Base-by-base conservation (phyloP, 2,329 filamentous ascomycete genomes). In the Herpotrichia juniperi region DNA sequence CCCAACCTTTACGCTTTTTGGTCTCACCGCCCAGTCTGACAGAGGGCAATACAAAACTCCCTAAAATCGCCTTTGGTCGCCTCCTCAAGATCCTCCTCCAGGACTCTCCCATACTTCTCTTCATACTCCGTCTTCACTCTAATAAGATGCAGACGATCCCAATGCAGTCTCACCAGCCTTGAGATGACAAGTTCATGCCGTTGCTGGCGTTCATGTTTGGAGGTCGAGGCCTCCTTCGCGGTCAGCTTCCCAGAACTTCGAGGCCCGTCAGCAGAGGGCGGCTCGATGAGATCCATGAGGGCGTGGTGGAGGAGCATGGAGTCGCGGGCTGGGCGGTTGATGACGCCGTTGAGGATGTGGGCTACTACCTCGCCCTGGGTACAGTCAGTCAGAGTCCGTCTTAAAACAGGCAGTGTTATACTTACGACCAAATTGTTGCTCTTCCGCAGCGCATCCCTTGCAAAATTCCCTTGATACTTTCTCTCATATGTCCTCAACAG, bases 341-440 rank as follows among this genome's bases (percentile, higher is more conserved):
- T 96, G 51, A 96, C 87, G 66, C 94, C 94, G 76, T 97, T 97
- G 67, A 99, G 87, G 63, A 97, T 91, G 74, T 97, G 94, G 0
- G 92, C 91, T 31, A 97, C 86, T 17, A 96, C 87, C 78, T 99
- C 94, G 58, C 94, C 94, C 93, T 97, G 62, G 7, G 12, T 22
- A 24, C 4, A n/a, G 24, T 42, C 28, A 48, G 46, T 34, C 24
- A 24, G 9, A 26, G 19, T 9, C 16, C 37, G 31, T 39, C 4
- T 19, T 12, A 30, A 8, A 17, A 14, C n/a, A 21, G 21, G 42
- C 16, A 21, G 40, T 6, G 39, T 11, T 9, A 16, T 16, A 87
- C 91, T 76, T 83, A 96, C 93, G 52, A 97, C 93, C 17, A 99
- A 80, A 71, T 97, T 97, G 19, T 87, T 88, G 60, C 91, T 96